phyloP scores from a whole-genome alignment of 75 land plant genomes.

The Ceratopteris richardii region DNA sequence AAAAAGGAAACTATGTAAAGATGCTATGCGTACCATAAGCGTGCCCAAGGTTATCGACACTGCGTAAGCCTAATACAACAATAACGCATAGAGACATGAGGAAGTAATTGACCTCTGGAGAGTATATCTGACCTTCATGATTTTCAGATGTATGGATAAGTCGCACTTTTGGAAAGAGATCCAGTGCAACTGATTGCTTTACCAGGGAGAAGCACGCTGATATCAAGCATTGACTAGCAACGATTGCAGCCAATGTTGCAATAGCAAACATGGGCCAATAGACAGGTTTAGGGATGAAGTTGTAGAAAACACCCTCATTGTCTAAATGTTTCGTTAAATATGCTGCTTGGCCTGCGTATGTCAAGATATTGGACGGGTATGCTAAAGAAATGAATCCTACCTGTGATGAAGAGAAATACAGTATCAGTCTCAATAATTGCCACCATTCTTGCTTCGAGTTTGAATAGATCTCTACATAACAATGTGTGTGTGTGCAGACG shows the following conservation, averaged over 20 bases:
- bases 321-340: conserved; percentile 39
- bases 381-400: conserved; percentile 35
- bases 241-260: conserved; percentile 46
- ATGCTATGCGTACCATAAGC: conserved; percentile 50
- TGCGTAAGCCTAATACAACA: conserved; percentile 31
- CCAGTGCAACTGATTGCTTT: conserved; percentile 39
- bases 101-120: conserved; percentile 49
- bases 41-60: conserved; percentile 29
- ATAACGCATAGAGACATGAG: conserved; percentile 39
- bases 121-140: conserved; percentile 45
- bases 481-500: no score
- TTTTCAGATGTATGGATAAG: conserved; percentile 43
- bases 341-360: conserved; percentile 50
- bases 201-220: conserved; percentile 57
- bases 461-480: no score
- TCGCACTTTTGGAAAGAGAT: conserved; percentile 52
- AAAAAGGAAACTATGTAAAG: no score
- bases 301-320: conserved; percentile 31
- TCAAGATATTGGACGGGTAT: conserved; percentile 27
- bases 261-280: conserved; percentile 59
- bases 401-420: conserved; percentile 18
- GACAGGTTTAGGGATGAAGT: conserved; percentile 30
- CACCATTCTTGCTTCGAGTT: no score
- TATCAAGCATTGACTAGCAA: conserved; percentile 56
- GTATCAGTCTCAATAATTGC: no score